Base-by-base conservation (phyloP, 768 basidiomycete genomes). In the Dentipellis sp. region DNA sequence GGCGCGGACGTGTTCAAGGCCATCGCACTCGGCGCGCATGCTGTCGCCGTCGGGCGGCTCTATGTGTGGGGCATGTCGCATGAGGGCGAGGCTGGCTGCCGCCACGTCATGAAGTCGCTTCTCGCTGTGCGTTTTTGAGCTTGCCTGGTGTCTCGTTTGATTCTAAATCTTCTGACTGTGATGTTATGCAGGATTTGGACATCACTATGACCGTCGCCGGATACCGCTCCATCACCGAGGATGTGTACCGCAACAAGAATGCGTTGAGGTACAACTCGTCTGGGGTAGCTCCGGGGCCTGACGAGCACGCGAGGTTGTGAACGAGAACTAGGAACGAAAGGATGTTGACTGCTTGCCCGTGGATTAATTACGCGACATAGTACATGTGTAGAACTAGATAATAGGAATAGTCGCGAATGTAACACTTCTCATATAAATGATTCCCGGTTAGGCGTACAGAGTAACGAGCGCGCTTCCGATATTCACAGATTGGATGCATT, bases 1-100 rank as follows among this genome's bases (percentile, higher is more conserved):
- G 79, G 74, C 3, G 63, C 78, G 4, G 78, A 81, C 58, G 66
- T 79, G n/a, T 75, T 79, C 69, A 80, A 81, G 68, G 80, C 81
- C 3, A 65, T 81, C 47, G 79, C 80, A 1, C 68, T 82, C 16
- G 79, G 80, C 19, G 79, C 79, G 14, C 74, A 81, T 56, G 75
- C 74, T 2, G 80, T 81, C 35, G 67, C 73, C 57, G 71, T 80
- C 49, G 79, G 80, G 6, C 66, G 79, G 17, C 64, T 77, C 23
- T 77, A 70, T 62, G 72, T 80, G 23, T 79, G 75, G 75, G 78
- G 78, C 11, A 76, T 80, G 73, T 63, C 75, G 4, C 76, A 78
- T 62, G 77, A 76, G 60, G 77, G 78, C 16, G 76, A 78, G 57
- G 67, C 69, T 0, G 80, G 80, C 0, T 79, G 78, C 57, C 62